phyloP scores from a whole-genome alignment of 75 land plant species.

The Ceratopteris richardii region DNA sequence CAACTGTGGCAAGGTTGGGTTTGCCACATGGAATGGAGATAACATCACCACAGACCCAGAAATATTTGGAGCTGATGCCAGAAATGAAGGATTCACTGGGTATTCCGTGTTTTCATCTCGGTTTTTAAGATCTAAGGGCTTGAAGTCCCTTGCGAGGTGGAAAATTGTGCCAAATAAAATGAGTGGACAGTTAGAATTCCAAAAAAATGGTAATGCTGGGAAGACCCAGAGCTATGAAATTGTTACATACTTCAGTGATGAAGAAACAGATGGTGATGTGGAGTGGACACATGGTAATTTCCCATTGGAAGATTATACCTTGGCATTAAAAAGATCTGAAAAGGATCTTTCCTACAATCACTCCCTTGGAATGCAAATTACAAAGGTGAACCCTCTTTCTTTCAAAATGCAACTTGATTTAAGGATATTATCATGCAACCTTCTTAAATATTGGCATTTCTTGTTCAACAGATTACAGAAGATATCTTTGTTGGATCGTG shows the following conservation, averaged over 20 bases:
- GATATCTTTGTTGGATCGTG: constrained; percentile 92
- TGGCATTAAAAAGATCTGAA: constrained; percentile 70
- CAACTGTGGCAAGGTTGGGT: constrained; percentile 55
- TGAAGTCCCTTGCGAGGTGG: constrained; percentile 32
- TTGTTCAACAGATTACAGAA: constrained; percentile 58
- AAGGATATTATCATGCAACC: background rate
- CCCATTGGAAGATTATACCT: constrained; percentile 72
- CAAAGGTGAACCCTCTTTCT: constrained; percentile 49
- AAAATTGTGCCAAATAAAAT: constrained; percentile 7
- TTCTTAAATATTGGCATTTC: background rate
- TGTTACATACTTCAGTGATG: constrained; percentile 51
- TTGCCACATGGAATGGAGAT: constrained; percentile 70
- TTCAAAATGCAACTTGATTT: background rate
- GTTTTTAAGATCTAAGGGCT: constrained; percentile 43
- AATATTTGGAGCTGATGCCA: constrained; percentile 16
- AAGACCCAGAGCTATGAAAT: constrained; percentile 26
- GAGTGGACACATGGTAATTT: constrained; percentile 88
- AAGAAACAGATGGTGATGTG: constrained; percentile 35
- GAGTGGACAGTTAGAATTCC: background rate
- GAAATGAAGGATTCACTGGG: constrained; percentile 41
- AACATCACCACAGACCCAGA: constrained; percentile 30
- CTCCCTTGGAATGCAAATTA: constrained; percentile 66
- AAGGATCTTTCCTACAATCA: constrained; percentile 84
- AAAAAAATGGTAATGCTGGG: constrained; percentile 1
- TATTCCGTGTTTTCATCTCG: constrained; percentile 56